Base-by-base conservation (phyloP, 2,329 filamentous ascomycete species). In the Fusarium nisikadoi region DNA sequence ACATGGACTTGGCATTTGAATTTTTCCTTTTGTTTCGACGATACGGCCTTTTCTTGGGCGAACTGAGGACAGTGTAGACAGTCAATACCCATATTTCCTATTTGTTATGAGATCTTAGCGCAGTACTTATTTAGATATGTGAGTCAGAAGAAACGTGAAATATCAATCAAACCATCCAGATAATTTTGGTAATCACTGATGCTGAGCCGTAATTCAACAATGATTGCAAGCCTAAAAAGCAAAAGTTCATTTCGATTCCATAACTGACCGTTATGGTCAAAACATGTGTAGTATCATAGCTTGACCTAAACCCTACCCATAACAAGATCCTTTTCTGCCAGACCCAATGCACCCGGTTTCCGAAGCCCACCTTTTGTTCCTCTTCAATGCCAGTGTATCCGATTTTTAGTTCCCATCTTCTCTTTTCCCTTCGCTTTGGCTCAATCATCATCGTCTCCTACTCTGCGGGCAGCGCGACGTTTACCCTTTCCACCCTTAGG, bases 401-500 rank as follows among this genome's bases (percentile, higher is more conserved):
- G 16, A 45, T 89, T 91, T 74, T 89, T 84, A 74, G 90, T 27
- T 78, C n/a, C 19, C 56, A 33, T 39, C 43, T 45, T 29, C 92
- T 29, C 23, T 36, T 91, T 29, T 80, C 64, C n/a, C 54, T 45
- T 53, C 27, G 82, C 83, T 41, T 80, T 88, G 35, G 7, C 60
- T 59, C 60, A 77, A 50, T 76, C 74, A 14, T 77, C 76, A 29
- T 76, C 73, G 17, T 62, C 68, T 25, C 55, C 59, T 3, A 46
- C 68, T 45, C 66, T 72, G 19, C 72, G 74, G 39, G 64, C 74
- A 31, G 64, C 46, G 17, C 76, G 73, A n/a, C 74, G 73, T 79
- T 87, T 88, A 67, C 85, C 85, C 79, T 89, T 92, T 66, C 80
- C 81, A 47, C 86, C 88, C 81, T 87, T 90, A 70, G 89, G 88